These are phyloP conservation scores for Psilocybe cyanescens DNA, from an alignment of 768 basidiomycete species.

Conservation along the genomic window DNA sequence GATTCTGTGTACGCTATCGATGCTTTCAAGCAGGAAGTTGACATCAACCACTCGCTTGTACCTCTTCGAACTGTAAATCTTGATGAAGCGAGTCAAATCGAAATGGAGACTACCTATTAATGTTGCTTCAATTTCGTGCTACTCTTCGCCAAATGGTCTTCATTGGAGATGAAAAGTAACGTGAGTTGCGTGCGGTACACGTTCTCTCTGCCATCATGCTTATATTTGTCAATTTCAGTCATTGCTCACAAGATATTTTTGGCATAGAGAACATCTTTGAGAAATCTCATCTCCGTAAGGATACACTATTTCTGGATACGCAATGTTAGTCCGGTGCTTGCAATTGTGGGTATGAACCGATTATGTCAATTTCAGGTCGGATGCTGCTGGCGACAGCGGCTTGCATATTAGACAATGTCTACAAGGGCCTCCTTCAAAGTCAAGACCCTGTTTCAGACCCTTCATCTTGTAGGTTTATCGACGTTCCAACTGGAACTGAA, in stretches of 20 bases:
- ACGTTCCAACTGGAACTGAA: slow-evolving; percentile 43
- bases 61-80: slow-evolving; percentile 56
- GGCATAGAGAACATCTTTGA: slow-evolving; percentile 83
- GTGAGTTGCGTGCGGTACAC: slow-evolving; percentile 51
- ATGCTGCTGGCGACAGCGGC: slow-evolving; percentile 68
- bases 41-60: slow-evolving; percentile 34
- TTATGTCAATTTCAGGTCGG: slow-evolving; percentile 40
- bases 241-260: slow-evolving; percentile 72
- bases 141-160: slow-evolving; percentile 58
- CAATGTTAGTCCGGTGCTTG: slow-evolving; percentile 61
- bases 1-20: slow-evolving; percentile 80
- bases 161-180: slow-evolving; percentile 72
- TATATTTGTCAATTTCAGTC: slow-evolving; percentile 17
- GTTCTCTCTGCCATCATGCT: slow-evolving; percentile 71
- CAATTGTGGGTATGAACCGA: not conserved
- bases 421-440: slow-evolving; percentile 54
- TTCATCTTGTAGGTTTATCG: slow-evolving; percentile 60
- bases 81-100: slow-evolving; percentile 74
- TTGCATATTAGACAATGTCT: slow-evolving; percentile 65
- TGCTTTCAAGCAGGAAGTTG: slow-evolving; percentile 57
- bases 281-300: slow-evolving; percentile 54
- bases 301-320: slow-evolving; percentile 63
- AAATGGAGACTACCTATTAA: slow-evolving; percentile 51
- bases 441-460: slow-evolving; percentile 37
- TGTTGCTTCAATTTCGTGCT: slow-evolving; percentile 39